These are phyloP conservation scores for Phialophora macrospora DNA, from an alignment of 2,329 filamentous ascomycete genomes.

Conservation along the genomic window DNA sequence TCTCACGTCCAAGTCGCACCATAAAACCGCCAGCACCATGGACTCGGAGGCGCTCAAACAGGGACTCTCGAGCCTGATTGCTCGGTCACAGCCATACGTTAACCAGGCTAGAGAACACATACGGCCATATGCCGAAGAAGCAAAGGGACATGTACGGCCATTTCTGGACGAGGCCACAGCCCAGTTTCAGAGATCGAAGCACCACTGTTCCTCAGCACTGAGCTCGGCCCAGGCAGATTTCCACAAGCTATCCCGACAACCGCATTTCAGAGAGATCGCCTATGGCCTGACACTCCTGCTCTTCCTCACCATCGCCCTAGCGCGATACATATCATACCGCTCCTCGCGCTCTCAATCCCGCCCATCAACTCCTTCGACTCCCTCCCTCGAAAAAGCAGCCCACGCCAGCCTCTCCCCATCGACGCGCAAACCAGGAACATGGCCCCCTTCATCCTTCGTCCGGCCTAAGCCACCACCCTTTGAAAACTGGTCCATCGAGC, in stretches of 20 bases:
- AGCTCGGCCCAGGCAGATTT: constrained; percentile 30
- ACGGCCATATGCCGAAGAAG: neutral
- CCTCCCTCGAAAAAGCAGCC: constrained; percentile 32
- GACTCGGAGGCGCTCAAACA: constrained; percentile 24
- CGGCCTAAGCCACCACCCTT: constrained; percentile 66
- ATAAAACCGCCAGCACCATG: constrained; percentile 14
- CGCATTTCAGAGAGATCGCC: constrained; percentile 38
- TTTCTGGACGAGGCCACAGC: constrained; percentile 25
- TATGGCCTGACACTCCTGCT: constrained; percentile 44
- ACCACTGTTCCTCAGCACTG: constrained; percentile 29
- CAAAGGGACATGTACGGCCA: constrained; percentile 16
- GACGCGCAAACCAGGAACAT: constrained; percentile 51
- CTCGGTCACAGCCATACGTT: constrained; percentile 33
- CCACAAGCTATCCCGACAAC: constrained; percentile 36
- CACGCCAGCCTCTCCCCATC: constrained; percentile 10
- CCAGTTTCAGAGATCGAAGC: constrained; percentile 24
- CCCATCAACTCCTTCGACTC: constrained; percentile 34
- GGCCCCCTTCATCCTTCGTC: constrained; percentile 63
- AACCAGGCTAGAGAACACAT: constrained; percentile 19
- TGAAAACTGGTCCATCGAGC: constrained; percentile 68
- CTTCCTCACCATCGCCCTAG: constrained; percentile 31
- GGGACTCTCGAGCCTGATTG: constrained; percentile 24
- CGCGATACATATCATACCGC: constrained; percentile 32
- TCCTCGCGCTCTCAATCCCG: neutral
- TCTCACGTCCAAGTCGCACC: neutral